Conservation (phyloP, 2,329 filamentous ascomycete species). For the Sporothrix sp. region DNA sequence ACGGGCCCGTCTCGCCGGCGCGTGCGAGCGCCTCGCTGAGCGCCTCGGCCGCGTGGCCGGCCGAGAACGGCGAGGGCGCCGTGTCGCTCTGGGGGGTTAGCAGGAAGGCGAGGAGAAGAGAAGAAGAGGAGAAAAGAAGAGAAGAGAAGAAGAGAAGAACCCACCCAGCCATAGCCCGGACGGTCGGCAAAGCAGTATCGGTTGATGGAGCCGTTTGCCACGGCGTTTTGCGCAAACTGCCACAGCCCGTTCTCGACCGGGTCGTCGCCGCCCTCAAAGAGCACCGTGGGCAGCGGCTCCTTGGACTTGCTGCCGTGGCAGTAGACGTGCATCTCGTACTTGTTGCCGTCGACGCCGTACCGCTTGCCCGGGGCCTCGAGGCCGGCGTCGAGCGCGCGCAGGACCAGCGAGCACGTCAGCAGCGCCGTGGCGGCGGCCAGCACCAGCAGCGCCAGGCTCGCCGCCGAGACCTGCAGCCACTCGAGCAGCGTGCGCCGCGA, state of each 20-base stretch:
- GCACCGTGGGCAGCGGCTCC: constrained; percentile 60
- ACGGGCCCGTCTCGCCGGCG: constrained; percentile 76
- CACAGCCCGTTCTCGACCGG: constrained; percentile 73
- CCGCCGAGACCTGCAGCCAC: constrained; percentile 71
- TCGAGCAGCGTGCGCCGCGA: constrained; percentile 71
- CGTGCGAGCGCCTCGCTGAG: constrained; percentile 76
- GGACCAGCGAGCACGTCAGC: constrained; percentile 67
- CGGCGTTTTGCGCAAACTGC: constrained; percentile 64
- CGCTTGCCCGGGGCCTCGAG: constrained; percentile 63
- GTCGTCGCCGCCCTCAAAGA: constrained; percentile 75
- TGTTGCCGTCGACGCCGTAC: constrained; percentile 71
- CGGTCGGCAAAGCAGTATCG: constrained; percentile 95
- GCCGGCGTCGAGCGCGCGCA: constrained; percentile 70
- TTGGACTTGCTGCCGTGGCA: constrained; percentile 66
- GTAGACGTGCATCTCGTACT: constrained; percentile 79
- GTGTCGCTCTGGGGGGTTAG: constrained; percentile 59
- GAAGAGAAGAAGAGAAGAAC: constrained; percentile 29
- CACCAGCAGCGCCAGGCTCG: constrained; percentile 60
- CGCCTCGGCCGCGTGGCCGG: constrained; percentile 83
- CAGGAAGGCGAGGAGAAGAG: background rate
- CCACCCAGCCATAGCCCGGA: constrained; percentile 80
- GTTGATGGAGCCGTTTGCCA: constrained; percentile 70
- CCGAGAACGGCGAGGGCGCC: constrained; percentile 84
- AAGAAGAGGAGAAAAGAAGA: background rate
- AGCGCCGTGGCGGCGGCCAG: constrained; percentile 62